These are phyloP conservation scores for Leptomonas seymouri DNA, from an alignment of 208 protist species.

Conservation along the genomic window DNA sequence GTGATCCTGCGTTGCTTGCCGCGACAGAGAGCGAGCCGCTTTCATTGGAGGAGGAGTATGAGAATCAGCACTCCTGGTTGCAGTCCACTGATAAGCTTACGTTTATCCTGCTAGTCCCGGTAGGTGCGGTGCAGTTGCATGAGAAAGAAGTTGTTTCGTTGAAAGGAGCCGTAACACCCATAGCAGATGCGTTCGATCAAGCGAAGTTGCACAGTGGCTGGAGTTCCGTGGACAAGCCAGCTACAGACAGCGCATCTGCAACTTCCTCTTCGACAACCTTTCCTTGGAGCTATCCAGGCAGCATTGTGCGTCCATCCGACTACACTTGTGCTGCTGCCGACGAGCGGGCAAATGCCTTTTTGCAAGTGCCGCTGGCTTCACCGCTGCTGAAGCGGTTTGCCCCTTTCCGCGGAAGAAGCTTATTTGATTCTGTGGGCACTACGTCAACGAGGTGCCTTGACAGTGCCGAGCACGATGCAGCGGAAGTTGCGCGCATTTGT, in stretches of 20 bases:
- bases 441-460: neutral
- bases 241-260: neutral
- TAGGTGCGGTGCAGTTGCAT: neutral
- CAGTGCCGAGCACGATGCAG: neutral
- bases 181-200: neutral
- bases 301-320: conserved; percentile 18
- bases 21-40: conserved; percentile 88
- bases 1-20: conserved; percentile 58
- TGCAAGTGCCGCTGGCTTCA: neutral
- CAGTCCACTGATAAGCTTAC: conserved; percentile 85
- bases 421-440: conserved; percentile 1
- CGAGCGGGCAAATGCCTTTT: neutral
- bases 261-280: neutral
- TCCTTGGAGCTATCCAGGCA: conserved; percentile 17
- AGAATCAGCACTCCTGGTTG: conserved; percentile 89
- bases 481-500: neutral
- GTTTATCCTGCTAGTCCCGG: conserved; percentile 83
- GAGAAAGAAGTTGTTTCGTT: neutral
- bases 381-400: conserved; percentile 28
- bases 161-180: neutral
- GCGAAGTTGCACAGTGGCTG: neutral
- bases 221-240: neutral
- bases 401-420: neutral
- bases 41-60: conserved; percentile 82
- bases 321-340: neutral